phyloP scores from a whole-genome alignment of 495 filamentous ascomycete genomes.

The Podospora didyma region DNA sequence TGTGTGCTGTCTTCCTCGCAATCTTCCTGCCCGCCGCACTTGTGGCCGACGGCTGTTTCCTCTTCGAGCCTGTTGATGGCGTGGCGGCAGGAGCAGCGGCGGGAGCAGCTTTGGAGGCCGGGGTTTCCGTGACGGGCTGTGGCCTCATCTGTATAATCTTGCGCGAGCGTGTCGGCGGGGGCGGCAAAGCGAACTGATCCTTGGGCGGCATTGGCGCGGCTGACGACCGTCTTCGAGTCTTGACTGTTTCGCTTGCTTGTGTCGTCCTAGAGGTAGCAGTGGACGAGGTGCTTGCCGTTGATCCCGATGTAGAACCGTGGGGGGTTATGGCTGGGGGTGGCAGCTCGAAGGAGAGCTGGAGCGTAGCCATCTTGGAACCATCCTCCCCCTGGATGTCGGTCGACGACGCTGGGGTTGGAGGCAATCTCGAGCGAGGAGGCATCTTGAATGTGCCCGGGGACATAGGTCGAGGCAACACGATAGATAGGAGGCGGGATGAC shows the following conservation, averaged over 20 bases:
- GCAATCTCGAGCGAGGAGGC: slow-evolving; percentile 65
- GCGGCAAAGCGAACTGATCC: slow-evolving; percentile 73
- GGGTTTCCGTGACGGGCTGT: slow-evolving; percentile 26
- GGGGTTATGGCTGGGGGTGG: slow-evolving; percentile 73
- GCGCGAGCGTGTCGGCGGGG: slow-evolving; percentile 84
- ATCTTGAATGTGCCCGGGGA: slow-evolving; percentile 40
- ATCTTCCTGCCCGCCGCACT: slow-evolving; percentile 87
- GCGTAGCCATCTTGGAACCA: slow-evolving; percentile 50
- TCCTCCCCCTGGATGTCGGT: slow-evolving; percentile 79
- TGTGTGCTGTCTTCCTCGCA: slow-evolving; percentile 93
- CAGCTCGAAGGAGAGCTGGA: slow-evolving; percentile 62
- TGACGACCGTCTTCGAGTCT: slow-evolving; percentile 54
- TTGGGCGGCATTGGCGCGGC: slow-evolving; percentile 47
- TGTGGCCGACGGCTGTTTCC: slow-evolving; percentile 63
- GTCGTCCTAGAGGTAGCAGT: slow-evolving; percentile 53
- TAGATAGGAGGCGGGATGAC: not conserved
- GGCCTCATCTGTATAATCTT: slow-evolving; percentile 99
- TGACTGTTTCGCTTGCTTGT: slow-evolving; percentile 51
- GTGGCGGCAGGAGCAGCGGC: slow-evolving; percentile 14
- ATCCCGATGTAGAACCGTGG: slow-evolving; percentile 26
- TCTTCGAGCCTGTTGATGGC: slow-evolving; percentile 50
- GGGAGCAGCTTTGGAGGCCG: slow-evolving; percentile 10
- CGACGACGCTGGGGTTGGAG: slow-evolving; percentile 81
- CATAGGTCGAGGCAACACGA: not conserved
- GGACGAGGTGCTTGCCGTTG: slow-evolving; percentile 32